Base-by-base conservation (phyloP, 2,329 filamentous ascomycete species). In the Pestalotiopsis sp. region DNA sequence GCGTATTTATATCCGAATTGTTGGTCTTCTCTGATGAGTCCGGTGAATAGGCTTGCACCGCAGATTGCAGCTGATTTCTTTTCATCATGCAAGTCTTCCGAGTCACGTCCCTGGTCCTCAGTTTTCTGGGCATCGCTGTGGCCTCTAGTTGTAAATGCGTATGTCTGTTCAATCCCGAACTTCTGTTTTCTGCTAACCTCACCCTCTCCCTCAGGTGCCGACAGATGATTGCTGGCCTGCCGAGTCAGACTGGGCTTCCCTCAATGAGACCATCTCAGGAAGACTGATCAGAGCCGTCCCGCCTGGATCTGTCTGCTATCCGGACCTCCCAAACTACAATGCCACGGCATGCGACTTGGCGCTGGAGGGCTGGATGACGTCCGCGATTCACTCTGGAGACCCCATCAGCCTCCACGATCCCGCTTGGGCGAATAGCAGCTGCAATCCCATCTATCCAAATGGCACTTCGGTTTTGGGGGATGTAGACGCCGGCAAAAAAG, bases 271-370 rank as follows among this genome's bases (percentile, higher is more conserved):
- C 12, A 70, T 80, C 1, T 72, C 70, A 60, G 78, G 78, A 20
- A 71, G 71, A 17, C 74, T 81, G n/a, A 74, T 81, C 56, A 75
- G 74, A 57, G 77, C 78, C 20, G 67, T 73, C 2, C 80, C 80
- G 1, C 71, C 75, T 0, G 77, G 71, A 2, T 74, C 78, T 0
- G 76, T 73, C 6, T 81, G 79, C 71, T 80, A 81, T 64, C 70
- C 73, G 52, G 74, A 73, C 2, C 73, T n/a, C 11, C 27, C 59
- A 31, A 25, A 62, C 9, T 62, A 62, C 27, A 20, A 62, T 20
- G 59, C n/a, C 12, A 17, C 59, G n/a, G 59, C 59, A 4, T 62
- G 59, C 36, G n/a, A 62, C 6, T n/a, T 27, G n/a, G 59, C 31
- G 1, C 9, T 23, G n/a, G 36, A 6, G n/a, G 20, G 25, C 36